phyloP scores from a whole-genome alignment of 108 stramenopile genomes.

The Discostella pseudostelligera region DNA sequence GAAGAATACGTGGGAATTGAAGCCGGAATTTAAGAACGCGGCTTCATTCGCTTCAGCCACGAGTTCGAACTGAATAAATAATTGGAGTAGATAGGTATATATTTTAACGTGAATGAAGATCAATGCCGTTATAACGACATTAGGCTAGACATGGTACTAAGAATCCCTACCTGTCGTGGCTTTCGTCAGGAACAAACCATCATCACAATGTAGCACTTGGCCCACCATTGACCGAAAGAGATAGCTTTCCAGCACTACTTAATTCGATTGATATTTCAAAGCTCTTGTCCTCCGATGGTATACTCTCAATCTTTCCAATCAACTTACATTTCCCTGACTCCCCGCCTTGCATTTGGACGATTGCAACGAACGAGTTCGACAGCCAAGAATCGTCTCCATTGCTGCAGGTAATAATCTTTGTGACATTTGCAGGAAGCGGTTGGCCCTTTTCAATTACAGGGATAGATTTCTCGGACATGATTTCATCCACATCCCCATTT shows the following conservation, averaged over 20 bases:
- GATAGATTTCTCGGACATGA: constrained; percentile 28
- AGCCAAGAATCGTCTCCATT: constrained; percentile 20
- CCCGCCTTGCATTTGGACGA: constrained; percentile 42
- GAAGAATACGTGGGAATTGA: constrained; percentile 71
- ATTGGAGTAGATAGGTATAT: background rate
- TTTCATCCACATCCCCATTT: constrained; percentile 24
- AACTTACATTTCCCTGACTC: constrained; percentile 29
- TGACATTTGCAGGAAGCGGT: constrained; percentile 44
- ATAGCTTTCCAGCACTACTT: constrained; percentile 30
- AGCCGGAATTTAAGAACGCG: constrained; percentile 49
- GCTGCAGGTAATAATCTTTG: constrained; percentile 19
- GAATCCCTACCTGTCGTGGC: too few relatives aligned
- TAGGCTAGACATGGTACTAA: too few relatives aligned
- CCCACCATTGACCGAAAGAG: constrained; percentile 44
- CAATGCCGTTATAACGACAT: too few relatives aligned
- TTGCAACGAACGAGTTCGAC: constrained; percentile 14
- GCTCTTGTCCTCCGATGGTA: constrained; percentile 27
- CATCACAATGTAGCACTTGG: constrained; percentile 31
- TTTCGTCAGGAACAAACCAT: background rate
- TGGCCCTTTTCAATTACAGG: constrained; percentile 41
- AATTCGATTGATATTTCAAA: constrained; percentile 50
- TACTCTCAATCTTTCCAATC: constrained; percentile 43
- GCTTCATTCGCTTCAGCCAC: constrained; percentile 4
- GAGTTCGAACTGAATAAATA: constrained; percentile 2
- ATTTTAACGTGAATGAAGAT: too few relatives aligned